A percentile compares a stretch with the other conserved stretches of the same genome.
Conservation (phyloP, 768 basidiomycete genomes). For the Chalciporus piperatus region DNA sequence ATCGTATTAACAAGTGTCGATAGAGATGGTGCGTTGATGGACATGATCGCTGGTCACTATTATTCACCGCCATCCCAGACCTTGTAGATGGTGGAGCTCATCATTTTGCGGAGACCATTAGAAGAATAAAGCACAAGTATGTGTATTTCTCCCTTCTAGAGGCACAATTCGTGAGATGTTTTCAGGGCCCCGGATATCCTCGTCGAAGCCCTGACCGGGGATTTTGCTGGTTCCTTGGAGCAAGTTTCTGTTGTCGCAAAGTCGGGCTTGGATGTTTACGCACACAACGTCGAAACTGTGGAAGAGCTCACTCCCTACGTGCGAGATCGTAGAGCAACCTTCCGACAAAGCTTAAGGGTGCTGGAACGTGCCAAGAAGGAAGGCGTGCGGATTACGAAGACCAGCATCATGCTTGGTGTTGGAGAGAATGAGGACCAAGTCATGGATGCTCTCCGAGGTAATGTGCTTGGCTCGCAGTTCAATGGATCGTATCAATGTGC, state of each 20-base stretch:
- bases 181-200: conserved; percentile 89
- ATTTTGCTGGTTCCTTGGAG: conserved; percentile 79
- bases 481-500: neutral
- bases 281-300: conserved; percentile 97
- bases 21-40: conserved; percentile 72
- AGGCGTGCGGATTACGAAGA: conserved; percentile 90
- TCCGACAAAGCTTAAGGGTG: conserved; percentile 79
- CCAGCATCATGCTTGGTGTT: conserved; percentile 97
- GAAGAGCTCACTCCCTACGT: conserved; percentile 93
- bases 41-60: neutral
- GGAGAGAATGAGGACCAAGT: conserved; percentile 88
- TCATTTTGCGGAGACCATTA: conserved; percentile 95
- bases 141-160: conserved; percentile 14
- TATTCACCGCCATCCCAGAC: conserved; percentile 47
- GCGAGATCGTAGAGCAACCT: conserved; percentile 90
- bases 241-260: conserved; percentile 81
- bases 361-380: conserved; percentile 80
- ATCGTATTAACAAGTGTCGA: conserved; percentile 97
- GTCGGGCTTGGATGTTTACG: conserved; percentile 96
- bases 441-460: conserved; percentile 80
- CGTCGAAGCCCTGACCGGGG: conserved; percentile 94
- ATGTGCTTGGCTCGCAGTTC: conserved; percentile 1
- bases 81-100: conserved; percentile 87
- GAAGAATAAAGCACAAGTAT: conserved; percentile 93
- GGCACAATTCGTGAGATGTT: neutral